These are phyloP conservation scores for Trichocomaceae sp. DNA, from an alignment of 2,329 filamentous ascomycete genomes.

Conservation along the genomic window DNA sequence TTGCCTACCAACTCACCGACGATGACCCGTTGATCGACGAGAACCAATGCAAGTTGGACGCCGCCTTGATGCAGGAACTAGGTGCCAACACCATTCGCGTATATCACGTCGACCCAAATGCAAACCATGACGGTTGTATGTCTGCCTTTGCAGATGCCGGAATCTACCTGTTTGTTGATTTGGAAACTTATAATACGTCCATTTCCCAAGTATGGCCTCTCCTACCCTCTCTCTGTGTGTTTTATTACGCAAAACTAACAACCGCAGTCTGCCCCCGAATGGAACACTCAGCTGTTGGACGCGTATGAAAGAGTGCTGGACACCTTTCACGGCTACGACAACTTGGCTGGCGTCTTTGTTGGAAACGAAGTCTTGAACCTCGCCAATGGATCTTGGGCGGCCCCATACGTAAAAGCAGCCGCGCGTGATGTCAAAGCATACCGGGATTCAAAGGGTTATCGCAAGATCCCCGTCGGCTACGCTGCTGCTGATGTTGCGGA, in stretches of 20 bases:
- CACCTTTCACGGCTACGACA: slow-evolving; percentile 68
- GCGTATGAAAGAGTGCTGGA: slow-evolving; percentile 68
- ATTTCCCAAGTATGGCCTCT: slow-evolving; percentile 10
- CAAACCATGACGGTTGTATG: slow-evolving; percentile 75
- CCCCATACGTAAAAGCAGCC: slow-evolving; percentile 77
- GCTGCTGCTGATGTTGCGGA: slow-evolving; percentile 77
- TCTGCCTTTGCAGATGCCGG: slow-evolving; percentile 67
- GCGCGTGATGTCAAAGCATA: slow-evolving; percentile 77
- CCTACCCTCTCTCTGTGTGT: not conserved
- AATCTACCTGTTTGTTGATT: slow-evolving; percentile 77
- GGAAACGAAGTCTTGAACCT: slow-evolving; percentile 71
- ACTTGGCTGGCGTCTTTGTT: slow-evolving; percentile 76
- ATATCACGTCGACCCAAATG: slow-evolving; percentile 72
- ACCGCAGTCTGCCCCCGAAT: slow-evolving; percentile 52
- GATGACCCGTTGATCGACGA: slow-evolving; percentile 71
- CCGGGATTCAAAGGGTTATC: slow-evolving; percentile 66
- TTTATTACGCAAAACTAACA: not conserved
- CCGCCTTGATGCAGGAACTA: slow-evolving; percentile 67
- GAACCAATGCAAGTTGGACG: slow-evolving; percentile 70
- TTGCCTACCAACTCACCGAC: slow-evolving; percentile 63
- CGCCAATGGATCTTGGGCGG: slow-evolving; percentile 53
- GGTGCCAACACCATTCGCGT: slow-evolving; percentile 80
- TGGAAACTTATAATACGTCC: slow-evolving; percentile 51
- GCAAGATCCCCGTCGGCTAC: slow-evolving; percentile 77
- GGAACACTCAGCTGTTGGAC: slow-evolving; percentile 66